Evolutionary conservation across 306 rosid genomes (phyloP), one percentile per base, ranked within the genome.

Genomic region (Fragaria nilgerrensis): DNA sequence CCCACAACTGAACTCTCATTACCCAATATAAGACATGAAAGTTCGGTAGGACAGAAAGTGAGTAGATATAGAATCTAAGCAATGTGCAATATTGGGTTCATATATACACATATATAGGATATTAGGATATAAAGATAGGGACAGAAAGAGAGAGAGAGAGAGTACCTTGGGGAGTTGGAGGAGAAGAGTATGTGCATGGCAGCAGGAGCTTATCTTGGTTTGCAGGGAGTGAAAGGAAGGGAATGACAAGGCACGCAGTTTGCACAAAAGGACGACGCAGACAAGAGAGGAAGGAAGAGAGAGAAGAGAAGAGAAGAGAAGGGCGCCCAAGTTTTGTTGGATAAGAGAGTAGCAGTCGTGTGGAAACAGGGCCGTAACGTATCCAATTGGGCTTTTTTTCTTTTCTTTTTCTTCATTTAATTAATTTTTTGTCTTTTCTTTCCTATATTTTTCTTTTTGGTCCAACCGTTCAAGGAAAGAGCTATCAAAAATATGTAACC

Each of bases 281-380:
- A 47, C 29, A 55, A 43, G 5, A 27, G 3, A 22, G 27, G 0
- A 23, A 2, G 49, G 44, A 14, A 36, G 11, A n/a, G n/a, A n/a
- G n/a, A 52, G 76, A 37, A 5, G 49, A 6, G 41, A 13, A 34
- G 11, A 50, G 76, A 37, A 5, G 36, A 32, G 47, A 37, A 37
- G 70, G 66, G 73, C 74, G 79, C 75, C 48, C 59, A 61, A 47
- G 63, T 23, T 20, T 29, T n/a, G 59, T 25, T 37, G 76, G 82
- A 82, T 77, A 82, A 82, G 82, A 82, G 73, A 48, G 22, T 27
- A 29, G 59, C 29, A 72, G 45, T 55, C 78, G 85, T 77, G 85
- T 82, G 85, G 82, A 82, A 77, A 70, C 45, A 82, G 34, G 29
- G 41, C 64, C 27, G 27, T 63, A 5, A 77, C 85, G 85, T 82